Evolutionary conservation across 2,329 filamentous ascomycete genomes (phyloP).

Genomic region (Phaeosphaeria sp.): DNA sequence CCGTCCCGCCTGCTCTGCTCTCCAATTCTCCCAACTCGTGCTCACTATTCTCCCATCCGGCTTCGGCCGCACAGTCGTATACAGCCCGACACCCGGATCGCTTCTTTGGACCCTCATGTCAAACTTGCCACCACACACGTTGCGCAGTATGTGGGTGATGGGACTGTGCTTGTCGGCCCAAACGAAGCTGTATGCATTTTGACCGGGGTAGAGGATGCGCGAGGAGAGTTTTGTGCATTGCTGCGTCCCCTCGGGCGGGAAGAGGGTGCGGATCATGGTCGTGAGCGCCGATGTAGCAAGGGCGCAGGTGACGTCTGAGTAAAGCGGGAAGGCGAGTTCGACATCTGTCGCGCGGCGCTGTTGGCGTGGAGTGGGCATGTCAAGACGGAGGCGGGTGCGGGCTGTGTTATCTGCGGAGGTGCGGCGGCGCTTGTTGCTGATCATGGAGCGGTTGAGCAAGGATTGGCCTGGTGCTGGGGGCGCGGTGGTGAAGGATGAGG

Average conservation of each 20-base stretch:
- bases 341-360: background rate
- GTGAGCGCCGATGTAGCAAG: conserved; percentile 38
- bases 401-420: conserved; percentile 5
- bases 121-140: conserved; percentile 48
- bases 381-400: conserved; percentile 26
- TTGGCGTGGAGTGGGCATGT: conserved; percentile 6
- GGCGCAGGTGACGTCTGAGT: conserved; percentile 18
- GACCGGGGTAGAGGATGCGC: conserved; percentile 50
- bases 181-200: conserved; percentile 44
- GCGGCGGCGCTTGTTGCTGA: conserved; percentile 2
- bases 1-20: conserved; percentile 6
- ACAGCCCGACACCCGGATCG: conserved; percentile 20
- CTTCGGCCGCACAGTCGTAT: conserved; percentile 19
- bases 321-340: conserved; percentile 14
- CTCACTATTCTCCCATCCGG: conserved; percentile 26
- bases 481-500: conserved; percentile 9
- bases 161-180: conserved; percentile 50
- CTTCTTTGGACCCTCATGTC: conserved; percentile 28
- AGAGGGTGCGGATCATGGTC: conserved; percentile 40
- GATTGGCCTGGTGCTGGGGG: conserved; percentile 1
- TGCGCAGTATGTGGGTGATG: conserved; percentile 44
- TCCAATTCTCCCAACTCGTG: conserved; percentile 35
- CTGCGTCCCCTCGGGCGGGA: conserved; percentile 19
- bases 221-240: conserved; percentile 43
- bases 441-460: conserved; percentile 4